Conservation (phyloP, 192 early-diverging fungal genomes). For the Chytriomyces sp. region DNA sequence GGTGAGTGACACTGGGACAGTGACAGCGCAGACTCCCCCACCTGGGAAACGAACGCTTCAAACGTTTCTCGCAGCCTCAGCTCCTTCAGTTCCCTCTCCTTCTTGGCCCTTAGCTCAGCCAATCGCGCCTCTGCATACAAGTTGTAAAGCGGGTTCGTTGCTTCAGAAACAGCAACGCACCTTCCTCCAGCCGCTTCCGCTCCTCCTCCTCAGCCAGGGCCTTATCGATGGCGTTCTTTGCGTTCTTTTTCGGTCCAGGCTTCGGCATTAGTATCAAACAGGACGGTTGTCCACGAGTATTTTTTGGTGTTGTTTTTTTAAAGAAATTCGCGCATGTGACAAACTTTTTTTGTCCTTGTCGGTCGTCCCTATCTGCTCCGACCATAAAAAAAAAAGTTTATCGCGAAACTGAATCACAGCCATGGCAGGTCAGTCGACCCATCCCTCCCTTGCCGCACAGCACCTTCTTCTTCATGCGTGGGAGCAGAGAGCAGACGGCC, state of each 20-base stretch:
- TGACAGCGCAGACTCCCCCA: not conserved
- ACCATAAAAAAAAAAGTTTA: too few relatives aligned
- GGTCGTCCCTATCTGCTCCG: too few relatives aligned
- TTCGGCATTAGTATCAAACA: not conserved
- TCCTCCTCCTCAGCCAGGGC: slow-evolving; percentile 33
- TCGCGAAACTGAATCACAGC: too few relatives aligned
- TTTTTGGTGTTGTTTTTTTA: not conserved
- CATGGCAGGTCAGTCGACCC: too few relatives aligned
- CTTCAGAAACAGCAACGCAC: not conserved
- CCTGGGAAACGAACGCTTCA: slow-evolving; percentile 52
- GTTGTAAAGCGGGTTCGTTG: not conserved
- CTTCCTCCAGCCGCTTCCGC: slow-evolving; percentile 27
- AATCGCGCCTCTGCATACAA: slow-evolving; percentile 45
- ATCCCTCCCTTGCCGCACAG: too few relatives aligned
- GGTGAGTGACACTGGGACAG: too few relatives aligned
- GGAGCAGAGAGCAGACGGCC: too few relatives aligned
- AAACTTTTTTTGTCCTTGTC: too few relatives aligned
- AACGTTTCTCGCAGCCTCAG: slow-evolving; percentile 46
- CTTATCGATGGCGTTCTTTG: slow-evolving; percentile 28
- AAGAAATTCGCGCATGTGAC: not conserved
- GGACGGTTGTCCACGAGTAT: too few relatives aligned
- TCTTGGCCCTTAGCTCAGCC: slow-evolving; percentile 42
- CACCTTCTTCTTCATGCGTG: too few relatives aligned
- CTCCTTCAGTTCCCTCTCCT: slow-evolving; percentile 49
- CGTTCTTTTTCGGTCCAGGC: not conserved